phyloP scores from a whole-genome alignment of 768 basidiomycete genomes.

The Agaricus sinodeliciosus region DNA sequence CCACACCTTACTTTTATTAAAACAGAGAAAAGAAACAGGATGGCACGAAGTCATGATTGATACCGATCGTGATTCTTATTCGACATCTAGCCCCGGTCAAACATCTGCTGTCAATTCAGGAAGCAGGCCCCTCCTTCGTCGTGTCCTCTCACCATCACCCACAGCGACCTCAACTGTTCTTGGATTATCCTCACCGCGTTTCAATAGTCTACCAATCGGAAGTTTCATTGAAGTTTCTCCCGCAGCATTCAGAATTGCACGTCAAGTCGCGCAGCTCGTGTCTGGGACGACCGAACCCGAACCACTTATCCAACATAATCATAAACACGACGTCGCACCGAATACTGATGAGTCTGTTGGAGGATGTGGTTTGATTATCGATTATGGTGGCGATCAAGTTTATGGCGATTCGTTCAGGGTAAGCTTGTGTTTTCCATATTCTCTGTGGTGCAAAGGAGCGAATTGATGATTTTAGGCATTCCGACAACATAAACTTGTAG shows the following conservation, averaged over 20 bases:
- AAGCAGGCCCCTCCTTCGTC: constrained; percentile 37
- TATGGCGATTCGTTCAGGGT: constrained; percentile 80
- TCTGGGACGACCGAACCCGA: constrained; percentile 10
- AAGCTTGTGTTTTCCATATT: constrained; percentile 21
- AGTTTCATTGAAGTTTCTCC: constrained; percentile 79
- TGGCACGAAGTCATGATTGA: constrained; percentile 84
- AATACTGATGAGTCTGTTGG: constrained; percentile 18
- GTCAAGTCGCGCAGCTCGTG: constrained; percentile 61
- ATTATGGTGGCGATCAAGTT: constrained; percentile 76
- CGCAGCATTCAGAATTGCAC: constrained; percentile 59
- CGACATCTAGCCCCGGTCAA: constrained; percentile 14
- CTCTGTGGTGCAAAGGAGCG: background rate
- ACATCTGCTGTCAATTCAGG: constrained; percentile 8
- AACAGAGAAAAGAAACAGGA: constrained; percentile 67
- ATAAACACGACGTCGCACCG: constrained; percentile 2
- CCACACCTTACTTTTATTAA: background rate
- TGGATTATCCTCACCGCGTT: constrained; percentile 62
- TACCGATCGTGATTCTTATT: constrained; percentile 26
- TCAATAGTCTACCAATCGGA: constrained; percentile 59
- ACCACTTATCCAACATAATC: constrained; percentile 2
- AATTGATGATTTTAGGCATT: constrained; percentile 60
- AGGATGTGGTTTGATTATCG: constrained; percentile 74
- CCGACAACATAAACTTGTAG: constrained; percentile 77
- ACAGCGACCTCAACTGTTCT: constrained; percentile 47
- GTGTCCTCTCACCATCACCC: constrained; percentile 58